Base-by-base conservation (phyloP, 202 grass and related monocot genomes). In the Zoysia matrella region DNA sequence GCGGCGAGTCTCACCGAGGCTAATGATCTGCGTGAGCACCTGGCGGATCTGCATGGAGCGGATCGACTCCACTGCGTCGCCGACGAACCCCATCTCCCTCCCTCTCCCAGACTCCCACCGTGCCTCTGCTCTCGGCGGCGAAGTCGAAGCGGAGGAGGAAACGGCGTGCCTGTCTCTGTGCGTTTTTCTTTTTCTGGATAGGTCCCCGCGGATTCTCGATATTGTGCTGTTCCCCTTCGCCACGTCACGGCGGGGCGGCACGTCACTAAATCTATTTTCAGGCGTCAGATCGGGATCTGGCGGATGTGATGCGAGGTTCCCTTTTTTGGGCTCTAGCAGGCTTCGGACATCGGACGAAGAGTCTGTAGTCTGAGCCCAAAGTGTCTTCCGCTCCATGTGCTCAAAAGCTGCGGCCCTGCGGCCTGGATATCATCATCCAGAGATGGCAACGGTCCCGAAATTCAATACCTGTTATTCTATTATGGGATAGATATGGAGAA, bases 1-100 rank as follows among this genome's bases (percentile, higher is more conserved):
- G 74, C 5, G 67, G 52, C 22, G 22, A 30, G 0, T 30, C 88
- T 30, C 22, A 30, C 22, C 22, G 22, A 30, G 22, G 22, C 22
- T 30, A 30, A 30, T 30, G 22, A 30, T 30, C 22, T 30, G 22
- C 22, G 22, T 30, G 22, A 30, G 22, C 22, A 30, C 22, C 22
- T 30, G 22, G 22, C 22, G 22, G 22, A 30, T 30, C 22, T 30
- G 22, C 0, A 30, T 30, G 22, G 22, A 30, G 22, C 22, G 22
- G 22, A 30, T 30, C 22, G 22, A 30, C 22, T 30, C 22, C 22
- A 30, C 22, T 30, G 22, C 22, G 22, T 30, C 22, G 22, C 22
- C 22, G 22, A 30, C 22, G 22, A 30, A 30, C 22, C 22, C 22
- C 91, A 93, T 93, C 68, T 76, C 67, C 41, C 36, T 52, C 47